Evolutionary conservation across 2,329 filamentous ascomycete species (phyloP).

Genomic region (Aspergillus phoenicis): DNA sequence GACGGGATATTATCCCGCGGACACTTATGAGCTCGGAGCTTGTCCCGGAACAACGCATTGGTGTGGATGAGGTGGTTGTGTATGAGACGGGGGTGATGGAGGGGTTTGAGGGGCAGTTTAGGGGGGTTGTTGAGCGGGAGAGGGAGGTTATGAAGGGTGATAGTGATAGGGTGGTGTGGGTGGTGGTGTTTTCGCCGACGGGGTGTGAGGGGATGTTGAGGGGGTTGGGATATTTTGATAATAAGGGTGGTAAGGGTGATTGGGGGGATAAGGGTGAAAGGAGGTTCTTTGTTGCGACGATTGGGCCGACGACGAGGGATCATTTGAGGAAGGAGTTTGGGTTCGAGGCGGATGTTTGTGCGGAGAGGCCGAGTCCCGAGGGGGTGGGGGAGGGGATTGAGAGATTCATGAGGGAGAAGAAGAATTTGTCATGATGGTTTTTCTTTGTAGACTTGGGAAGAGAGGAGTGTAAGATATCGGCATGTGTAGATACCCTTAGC

Average conservation of each 20-base stretch:
- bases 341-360: slow-evolving; percentile 61
- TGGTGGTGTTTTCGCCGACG: slow-evolving; percentile 61
- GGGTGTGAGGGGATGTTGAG: slow-evolving; percentile 64
- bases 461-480: background rate
- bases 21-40: slow-evolving; percentile 66
- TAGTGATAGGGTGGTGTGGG: slow-evolving; percentile 31
- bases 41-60: slow-evolving; percentile 55
- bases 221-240: slow-evolving; percentile 42
- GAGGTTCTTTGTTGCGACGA: slow-evolving; percentile 71
- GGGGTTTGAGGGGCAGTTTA: slow-evolving; percentile 72
- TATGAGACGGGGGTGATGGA: slow-evolving; percentile 85
- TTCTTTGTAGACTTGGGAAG: background rate
- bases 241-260: slow-evolving; percentile 13
- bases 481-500: slow-evolving; percentile 11
- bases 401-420: slow-evolving; percentile 42
- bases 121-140: slow-evolving; percentile 44
- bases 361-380: slow-evolving; percentile 77
- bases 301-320: slow-evolving; percentile 87
- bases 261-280: slow-evolving; percentile 5
- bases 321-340: slow-evolving; percentile 58
- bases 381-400: slow-evolving; percentile 72
- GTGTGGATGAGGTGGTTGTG: slow-evolving; percentile 76
- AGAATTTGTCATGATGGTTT: background rate
- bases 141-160: slow-evolving; percentile 11
- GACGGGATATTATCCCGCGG: slow-evolving; percentile 85